phyloP scores from a whole-genome alignment of 2,329 filamentous ascomycete genomes.

The Aureobasidium namibiae region DNA sequence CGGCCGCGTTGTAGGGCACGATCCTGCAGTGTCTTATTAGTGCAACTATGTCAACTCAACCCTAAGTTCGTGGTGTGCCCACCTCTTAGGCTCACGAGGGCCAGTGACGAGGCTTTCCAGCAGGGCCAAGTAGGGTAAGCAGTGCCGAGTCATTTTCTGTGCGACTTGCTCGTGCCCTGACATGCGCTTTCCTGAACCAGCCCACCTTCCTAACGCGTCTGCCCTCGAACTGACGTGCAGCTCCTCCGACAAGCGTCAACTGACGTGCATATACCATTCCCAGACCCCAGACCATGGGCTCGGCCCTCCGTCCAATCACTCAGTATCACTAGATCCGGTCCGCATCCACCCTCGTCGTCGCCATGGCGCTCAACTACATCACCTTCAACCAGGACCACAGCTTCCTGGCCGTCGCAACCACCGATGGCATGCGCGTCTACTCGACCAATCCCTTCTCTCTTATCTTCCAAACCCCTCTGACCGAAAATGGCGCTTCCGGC shows the following conservation, averaged over 20 bases:
- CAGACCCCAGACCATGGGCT: not conserved
- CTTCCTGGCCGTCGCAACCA: constrained; percentile 93
- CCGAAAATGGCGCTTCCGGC: constrained; percentile 36
- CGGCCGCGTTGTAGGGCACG: not conserved
- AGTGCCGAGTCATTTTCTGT: not conserved
- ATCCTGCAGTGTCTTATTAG: not conserved
- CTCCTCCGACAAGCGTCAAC: not conserved
- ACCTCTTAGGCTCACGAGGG: not conserved
- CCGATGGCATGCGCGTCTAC: constrained; percentile 91
- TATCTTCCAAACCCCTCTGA: constrained; percentile 84
- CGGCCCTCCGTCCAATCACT: not conserved
- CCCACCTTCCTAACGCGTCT: not conserved
- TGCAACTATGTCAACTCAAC: not conserved
- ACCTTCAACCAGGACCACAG: constrained; percentile 99
- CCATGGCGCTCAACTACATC: constrained; percentile 73
- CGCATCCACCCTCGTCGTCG: not conserved
- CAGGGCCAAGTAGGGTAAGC: not conserved
- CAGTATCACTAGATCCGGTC: not conserved
- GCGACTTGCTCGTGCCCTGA: not conserved
- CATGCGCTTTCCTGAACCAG: not conserved
- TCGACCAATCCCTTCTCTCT: constrained; percentile 94
- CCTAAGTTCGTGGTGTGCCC: not conserved
- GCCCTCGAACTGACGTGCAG: not conserved
- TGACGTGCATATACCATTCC: not conserved
- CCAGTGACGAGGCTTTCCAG: not conserved